Evolutionary conservation across 495 filamentous ascomycete species (phyloP), one percentile per base, ranked within the genome.

Genomic region (Chaetomidium leptoderma): DNA sequence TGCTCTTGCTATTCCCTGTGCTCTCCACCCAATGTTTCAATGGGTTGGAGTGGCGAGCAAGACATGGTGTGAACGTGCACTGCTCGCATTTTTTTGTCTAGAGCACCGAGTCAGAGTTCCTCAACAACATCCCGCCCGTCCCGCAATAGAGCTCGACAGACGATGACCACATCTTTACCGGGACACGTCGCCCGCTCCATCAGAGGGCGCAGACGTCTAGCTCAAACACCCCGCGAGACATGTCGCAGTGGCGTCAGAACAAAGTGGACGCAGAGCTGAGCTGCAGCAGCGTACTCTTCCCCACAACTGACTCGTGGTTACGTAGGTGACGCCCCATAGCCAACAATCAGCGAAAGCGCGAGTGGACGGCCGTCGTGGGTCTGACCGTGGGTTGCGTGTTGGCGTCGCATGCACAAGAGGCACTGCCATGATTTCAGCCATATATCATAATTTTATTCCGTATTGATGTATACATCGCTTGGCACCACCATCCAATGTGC

Each of bases 81-180:
- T 16, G 9, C n/a, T 16, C 21, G 17, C 1, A 8, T 13, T 35
- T 29, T 9, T 19, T 45, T 35, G 40, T 9, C 29, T 45, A 30
- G 36, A 45, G 29, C 7, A 9, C 26, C 40, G 40, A 55, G 52
- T 55, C 52, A 55, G 40, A 6, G 6, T 55, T 27, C 52, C 52
- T 44, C 40, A 43, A 17, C 23, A 26, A 2, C 33, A 37, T 0
- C 23, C 21, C 39, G 2, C n/a, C n/a, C 4, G 39, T 42, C 21
- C 39, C 39, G 19, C 37, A 17, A n/a, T 40, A 40, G 19, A n/a
- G 39, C 8, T 9, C 14, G 5, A 2, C 21, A 17, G 39, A 42
- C 10, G 3, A 42, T 42, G n/a, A 8, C 19, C 19, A n/a, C 19
- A 23, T 16, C 39, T 16, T 7, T 23, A 17, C 9, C 17, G 39